A percentile compares a stretch with the other conserved stretches of the same genome.
These are phyloP conservation scores for Dictyostelium intermedium DNA, from an alignment of 78 protist genomes.

Conservation along the genomic window DNA sequence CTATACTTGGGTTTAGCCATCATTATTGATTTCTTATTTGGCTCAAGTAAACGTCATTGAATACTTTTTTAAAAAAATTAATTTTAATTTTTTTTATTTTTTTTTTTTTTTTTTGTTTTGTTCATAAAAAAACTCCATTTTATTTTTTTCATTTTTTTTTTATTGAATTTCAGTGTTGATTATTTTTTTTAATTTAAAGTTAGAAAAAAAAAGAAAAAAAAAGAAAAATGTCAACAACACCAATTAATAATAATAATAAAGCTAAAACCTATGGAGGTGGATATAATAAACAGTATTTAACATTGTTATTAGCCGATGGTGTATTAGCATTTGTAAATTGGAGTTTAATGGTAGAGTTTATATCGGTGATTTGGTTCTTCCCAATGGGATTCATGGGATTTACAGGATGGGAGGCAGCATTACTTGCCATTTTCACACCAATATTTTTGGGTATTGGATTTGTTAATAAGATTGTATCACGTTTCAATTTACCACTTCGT, in stretches of 20 bases:
- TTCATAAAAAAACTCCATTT: too few relatives aligned
- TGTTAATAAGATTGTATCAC: neutral
- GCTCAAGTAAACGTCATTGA: too few relatives aligned
- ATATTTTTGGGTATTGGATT: constrained; percentile 30
- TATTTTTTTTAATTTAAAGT: too few relatives aligned
- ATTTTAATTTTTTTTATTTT: too few relatives aligned
- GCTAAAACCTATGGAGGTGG: neutral
- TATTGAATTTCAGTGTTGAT: too few relatives aligned
- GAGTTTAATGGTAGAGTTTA: constrained; percentile 59
- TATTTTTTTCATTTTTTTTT: too few relatives aligned
- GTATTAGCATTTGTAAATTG: constrained; percentile 51
- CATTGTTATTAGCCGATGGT: neutral
- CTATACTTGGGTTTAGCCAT: too few relatives aligned
- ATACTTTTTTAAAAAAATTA: too few relatives aligned
- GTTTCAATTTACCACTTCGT: constrained; percentile 10
- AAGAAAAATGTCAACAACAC: neutral
- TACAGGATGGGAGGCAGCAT: constrained; percentile 70
- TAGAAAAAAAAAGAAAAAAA: neutral
- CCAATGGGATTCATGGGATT: constrained; percentile 82
- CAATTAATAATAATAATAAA: neutral
- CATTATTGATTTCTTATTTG: too few relatives aligned
- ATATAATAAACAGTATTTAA: constrained; percentile 12
- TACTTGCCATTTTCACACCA: constrained; percentile 32
- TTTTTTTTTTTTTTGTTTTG: too few relatives aligned
- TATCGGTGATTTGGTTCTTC: constrained; percentile 67